These are phyloP conservation scores for Grammothele lineata DNA, from an alignment of 768 basidiomycete genomes.

Conservation along the genomic window DNA sequence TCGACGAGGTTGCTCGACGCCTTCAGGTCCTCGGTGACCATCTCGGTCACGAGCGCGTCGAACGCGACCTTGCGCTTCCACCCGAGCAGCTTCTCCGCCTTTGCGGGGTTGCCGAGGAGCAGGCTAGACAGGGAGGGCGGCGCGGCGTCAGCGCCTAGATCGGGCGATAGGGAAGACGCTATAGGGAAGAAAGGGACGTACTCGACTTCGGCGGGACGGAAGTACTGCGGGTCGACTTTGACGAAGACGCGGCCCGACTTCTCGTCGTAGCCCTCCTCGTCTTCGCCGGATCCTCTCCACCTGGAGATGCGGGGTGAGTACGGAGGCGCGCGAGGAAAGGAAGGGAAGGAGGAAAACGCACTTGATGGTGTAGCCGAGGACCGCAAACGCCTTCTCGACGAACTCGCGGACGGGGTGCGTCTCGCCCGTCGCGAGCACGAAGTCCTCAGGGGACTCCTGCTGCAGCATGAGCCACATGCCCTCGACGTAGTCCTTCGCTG, in stretches of 20 bases:
- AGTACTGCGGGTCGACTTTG: constrained; percentile 83
- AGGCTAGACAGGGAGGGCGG: constrained; percentile 50
- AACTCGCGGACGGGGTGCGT: constrained; percentile 93
- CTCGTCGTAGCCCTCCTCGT: constrained; percentile 73
- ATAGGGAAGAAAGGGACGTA: constrained; percentile 36
- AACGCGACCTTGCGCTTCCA: constrained; percentile 90
- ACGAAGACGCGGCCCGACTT: constrained; percentile 72
- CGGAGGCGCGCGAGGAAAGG: not conserved
- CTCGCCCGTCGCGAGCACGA: constrained; percentile 93
- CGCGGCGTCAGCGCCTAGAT: not conserved
- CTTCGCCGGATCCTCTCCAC: constrained; percentile 76
- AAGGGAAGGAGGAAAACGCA: constrained; percentile 32
- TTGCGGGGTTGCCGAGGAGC: constrained; percentile 82
- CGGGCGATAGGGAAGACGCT: not conserved
- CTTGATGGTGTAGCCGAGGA: constrained; percentile 65
- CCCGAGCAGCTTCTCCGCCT: constrained; percentile 83
- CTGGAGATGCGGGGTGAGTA: constrained; percentile 35
- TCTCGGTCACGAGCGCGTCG: constrained; percentile 82
- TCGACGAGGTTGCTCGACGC: constrained; percentile 72
- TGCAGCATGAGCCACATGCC: constrained; percentile 99
- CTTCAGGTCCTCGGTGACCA: constrained; percentile 81
- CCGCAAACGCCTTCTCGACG: constrained; percentile 80
- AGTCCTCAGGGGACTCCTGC: constrained; percentile 79
- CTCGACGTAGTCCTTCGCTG: constrained; percentile 88
- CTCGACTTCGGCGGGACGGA: constrained; percentile 96